Conservation (phyloP, 352 stramenopile species). For the Phytophthora multivora region DNA sequence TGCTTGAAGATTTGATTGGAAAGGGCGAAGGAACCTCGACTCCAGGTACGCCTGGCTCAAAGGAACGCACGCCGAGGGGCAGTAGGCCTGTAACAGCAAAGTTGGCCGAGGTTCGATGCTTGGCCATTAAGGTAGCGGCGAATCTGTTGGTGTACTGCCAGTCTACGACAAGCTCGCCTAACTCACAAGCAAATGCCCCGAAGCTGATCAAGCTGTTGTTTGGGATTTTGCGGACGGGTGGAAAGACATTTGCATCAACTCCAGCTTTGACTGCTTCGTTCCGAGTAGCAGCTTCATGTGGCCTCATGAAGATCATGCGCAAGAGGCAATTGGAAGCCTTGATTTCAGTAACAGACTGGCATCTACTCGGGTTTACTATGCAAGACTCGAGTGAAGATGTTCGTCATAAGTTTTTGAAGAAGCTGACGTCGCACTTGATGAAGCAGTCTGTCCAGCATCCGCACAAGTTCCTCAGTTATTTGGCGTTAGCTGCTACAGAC, state of each 20-base stretch:
- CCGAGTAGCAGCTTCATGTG: conserved; percentile 50
- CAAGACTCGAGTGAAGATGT: conserved; percentile 81
- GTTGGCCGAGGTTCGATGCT: conserved; percentile 55
- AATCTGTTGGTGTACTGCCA: conserved; percentile 62
- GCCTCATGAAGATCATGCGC: conserved; percentile 71
- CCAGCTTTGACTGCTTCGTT: conserved; percentile 49
- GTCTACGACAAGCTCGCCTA: conserved; percentile 11
- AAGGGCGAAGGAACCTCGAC: conserved; percentile 5
- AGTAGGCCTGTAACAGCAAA: conserved; percentile 14
- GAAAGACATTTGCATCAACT: conserved; percentile 47
- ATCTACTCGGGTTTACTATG: conserved; percentile 76
- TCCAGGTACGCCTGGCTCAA: conserved; percentile 5
- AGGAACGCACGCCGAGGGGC: conserved; percentile 32
- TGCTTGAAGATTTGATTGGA: conserved; percentile 51
- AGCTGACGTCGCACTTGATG: conserved; percentile 72
- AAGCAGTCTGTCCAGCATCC: conserved; percentile 60
- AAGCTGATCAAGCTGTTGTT: conserved; percentile 62
- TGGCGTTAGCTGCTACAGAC: conserved; percentile 73
- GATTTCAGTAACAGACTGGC: conserved; percentile 69
- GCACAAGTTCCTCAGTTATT: conserved; percentile 85
- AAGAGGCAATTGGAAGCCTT: conserved; percentile 56
- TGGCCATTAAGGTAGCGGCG: conserved; percentile 64
- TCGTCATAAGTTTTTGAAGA: conserved; percentile 72
- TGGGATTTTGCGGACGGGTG: conserved; percentile 64
- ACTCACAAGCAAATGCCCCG: conserved; percentile 27